Evolutionary conservation across 2,329 filamentous ascomycete species (phyloP).

Genomic region (Claviceps humidiphila): DNA sequence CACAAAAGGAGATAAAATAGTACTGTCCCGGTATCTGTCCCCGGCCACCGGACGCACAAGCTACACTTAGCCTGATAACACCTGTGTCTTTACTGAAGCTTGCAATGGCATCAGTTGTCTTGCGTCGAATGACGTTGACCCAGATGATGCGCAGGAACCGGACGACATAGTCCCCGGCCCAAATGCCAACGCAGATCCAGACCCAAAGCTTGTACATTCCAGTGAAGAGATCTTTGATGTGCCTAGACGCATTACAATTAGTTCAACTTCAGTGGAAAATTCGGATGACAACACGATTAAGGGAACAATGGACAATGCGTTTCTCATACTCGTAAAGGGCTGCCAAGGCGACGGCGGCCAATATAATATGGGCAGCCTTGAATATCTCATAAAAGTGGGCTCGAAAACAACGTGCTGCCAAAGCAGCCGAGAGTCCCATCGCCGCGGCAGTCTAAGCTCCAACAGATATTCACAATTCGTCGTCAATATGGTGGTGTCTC

Average conservation of each 20-base stretch:
- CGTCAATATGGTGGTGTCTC: too few relatives aligned
- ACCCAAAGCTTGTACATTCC: constrained; percentile 10
- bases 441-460: background rate
- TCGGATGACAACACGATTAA: background rate
- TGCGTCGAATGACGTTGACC: constrained; percentile 17
- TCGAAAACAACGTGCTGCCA: background rate
- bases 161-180: constrained; percentile 30
- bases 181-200: constrained; percentile 30
- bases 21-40: constrained; percentile 23
- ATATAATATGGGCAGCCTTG: constrained; percentile 28
- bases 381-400: constrained; percentile 27
- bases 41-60: constrained; percentile 4
- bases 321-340: constrained; percentile 31
- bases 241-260: constrained; percentile 1
- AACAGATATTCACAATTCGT: too few relatives aligned
- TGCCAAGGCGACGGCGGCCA: constrained; percentile 31
- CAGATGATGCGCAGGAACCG: constrained; percentile 25
- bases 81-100: background rate
- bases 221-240: constrained; percentile 8
- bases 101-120: background rate
- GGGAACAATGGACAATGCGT: background rate
- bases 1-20: constrained; percentile 26
- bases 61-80: background rate
- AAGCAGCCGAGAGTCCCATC: background rate
- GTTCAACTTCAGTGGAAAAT: too few relatives aligned